A percentile compares a stretch with the other conserved stretches of the same genome.
phyloP scores from a whole-genome alignment of 352 stramenopile genomes.

The Phytophthora europaea region DNA sequence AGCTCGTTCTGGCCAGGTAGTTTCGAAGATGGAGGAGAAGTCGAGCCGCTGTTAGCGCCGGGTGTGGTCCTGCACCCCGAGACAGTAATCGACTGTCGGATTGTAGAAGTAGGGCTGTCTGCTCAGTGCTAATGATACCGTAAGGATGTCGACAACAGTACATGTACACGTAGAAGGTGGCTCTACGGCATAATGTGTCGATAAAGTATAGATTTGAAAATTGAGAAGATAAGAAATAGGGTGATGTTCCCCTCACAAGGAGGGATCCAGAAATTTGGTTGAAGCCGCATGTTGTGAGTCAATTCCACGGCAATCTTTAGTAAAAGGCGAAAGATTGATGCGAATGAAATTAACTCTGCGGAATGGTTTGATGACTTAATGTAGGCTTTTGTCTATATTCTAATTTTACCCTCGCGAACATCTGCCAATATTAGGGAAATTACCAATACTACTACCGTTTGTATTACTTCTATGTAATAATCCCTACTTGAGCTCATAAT shows the following conservation, averaged over 20 bases:
- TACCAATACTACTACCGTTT: background rate
- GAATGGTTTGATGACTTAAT: conserved; percentile 35
- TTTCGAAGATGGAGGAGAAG: conserved; percentile 83
- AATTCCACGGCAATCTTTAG: conserved; percentile 94
- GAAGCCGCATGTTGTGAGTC: conserved; percentile 82
- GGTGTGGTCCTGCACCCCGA: conserved; percentile 64
- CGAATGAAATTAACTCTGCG: conserved; percentile 83
- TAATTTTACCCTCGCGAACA: background rate
- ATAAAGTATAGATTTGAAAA: no score
- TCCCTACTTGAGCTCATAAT: no score
- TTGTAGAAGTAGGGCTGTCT: conserved; percentile 82
- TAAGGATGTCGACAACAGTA: no score
- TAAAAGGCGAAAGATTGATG: conserved; percentile 96
- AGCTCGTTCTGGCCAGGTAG: conserved; percentile 89
- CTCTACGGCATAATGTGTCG: no score
- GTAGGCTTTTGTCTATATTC: background rate
- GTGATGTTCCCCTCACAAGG: conserved; percentile 37
- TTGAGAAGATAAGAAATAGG: no score
- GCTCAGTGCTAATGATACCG: conserved; percentile 38
- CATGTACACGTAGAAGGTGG: no score
- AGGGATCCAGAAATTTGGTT: conserved; percentile 78
- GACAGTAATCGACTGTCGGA: conserved; percentile 81
- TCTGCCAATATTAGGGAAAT: background rate
- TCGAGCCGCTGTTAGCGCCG: conserved; percentile 64
- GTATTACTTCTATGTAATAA: no score